Evolutionary conservation across 768 basidiomycete genomes (phyloP).

Genomic region (Phaffia tasmanica): DNA sequence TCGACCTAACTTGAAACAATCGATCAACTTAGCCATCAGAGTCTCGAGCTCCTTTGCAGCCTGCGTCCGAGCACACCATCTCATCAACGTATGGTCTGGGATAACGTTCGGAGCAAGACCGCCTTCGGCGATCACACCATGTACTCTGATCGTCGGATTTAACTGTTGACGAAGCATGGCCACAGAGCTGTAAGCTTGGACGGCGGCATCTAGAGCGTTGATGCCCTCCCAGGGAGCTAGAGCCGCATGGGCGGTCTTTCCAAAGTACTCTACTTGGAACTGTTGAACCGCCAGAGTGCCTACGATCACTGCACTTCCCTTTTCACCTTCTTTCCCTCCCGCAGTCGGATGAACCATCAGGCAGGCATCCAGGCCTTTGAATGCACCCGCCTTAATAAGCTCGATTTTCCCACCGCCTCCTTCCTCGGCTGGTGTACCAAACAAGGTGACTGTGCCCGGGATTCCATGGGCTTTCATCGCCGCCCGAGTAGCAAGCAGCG

Average conservation of each 20-base stretch:
- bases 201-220: slow-evolving; percentile 56
- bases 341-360: slow-evolving; percentile 30
- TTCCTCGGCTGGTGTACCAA: slow-evolving; percentile 33
- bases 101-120: slow-evolving; percentile 59
- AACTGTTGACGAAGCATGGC: slow-evolving; percentile 78
- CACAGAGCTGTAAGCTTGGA: slow-evolving; percentile 66
- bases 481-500: slow-evolving; percentile 26
- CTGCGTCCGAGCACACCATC: slow-evolving; percentile 5
- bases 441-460: slow-evolving; percentile 28
- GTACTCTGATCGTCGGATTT: slow-evolving; percentile 65
- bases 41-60: slow-evolving; percentile 7
- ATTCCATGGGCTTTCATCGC: slow-evolving; percentile 29
- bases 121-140: slow-evolving; percentile 62
- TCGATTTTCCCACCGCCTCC: slow-evolving; percentile 31
- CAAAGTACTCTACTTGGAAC: slow-evolving; percentile 25
- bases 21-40: neutral
- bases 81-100: slow-evolving; percentile 60
- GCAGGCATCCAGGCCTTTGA: slow-evolving; percentile 29
- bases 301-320: neutral
- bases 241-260: slow-evolving; percentile 30
- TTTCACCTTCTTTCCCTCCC: neutral
- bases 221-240: slow-evolving; percentile 23
- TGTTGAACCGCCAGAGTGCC: slow-evolving; percentile 5
- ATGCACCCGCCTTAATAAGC: slow-evolving; percentile 29
- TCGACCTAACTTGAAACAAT: slow-evolving; percentile 43